Evolutionary conservation across 805 yeast genomes (phyloP), one percentile per base, ranked within the genome.

Genomic region (Kazachstania martiniae): DNA sequence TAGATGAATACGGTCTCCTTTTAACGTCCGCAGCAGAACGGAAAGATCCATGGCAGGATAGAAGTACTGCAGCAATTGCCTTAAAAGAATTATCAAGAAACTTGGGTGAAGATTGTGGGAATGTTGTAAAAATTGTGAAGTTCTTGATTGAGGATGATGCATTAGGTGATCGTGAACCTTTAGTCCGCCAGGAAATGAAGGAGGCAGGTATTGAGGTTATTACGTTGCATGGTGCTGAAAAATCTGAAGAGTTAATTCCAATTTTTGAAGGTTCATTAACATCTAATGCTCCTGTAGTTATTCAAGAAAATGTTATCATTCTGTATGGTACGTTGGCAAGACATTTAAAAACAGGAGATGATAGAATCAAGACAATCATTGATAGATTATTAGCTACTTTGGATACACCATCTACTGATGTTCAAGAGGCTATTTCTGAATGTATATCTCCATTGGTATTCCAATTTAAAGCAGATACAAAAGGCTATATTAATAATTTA

Each of bases 321-420:
- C 63, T 89, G 28, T 91, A 89, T 49, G 98, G 98, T 45, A 74
- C 91, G 4, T 68, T 87, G 40, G 97, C 95, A 1, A 79, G 81
- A 38, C 95, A 91, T 62, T 67, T 91, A 56, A 63, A 70, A 12
- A 46, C 70, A 0, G 57, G 67, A 15, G 98, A 91, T 49, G 46
- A 65, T 2, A 71, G 95, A 52, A 62, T 87, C 31, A 59, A 65
- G 12, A 56, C 65, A 2, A 81, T 85, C 42, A 72, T 84, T 25
- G 75, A 74, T 18, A 68, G 86, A 46, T 63, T 91, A 40, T 50
- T 91, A 23, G 63, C 65, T 27, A 82, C 97, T 2, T 63, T 91
- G 29, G 81, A 77, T 27, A 80, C 91, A 0, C 94, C 95, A 2
- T 81, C 94, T 2, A 94, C 85, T 51, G 79, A 77, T 37, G 95